phyloP scores from a whole-genome alignment of 2,329 filamentous ascomycete species.

The Cephalotrichum gorgonifer region DNA sequence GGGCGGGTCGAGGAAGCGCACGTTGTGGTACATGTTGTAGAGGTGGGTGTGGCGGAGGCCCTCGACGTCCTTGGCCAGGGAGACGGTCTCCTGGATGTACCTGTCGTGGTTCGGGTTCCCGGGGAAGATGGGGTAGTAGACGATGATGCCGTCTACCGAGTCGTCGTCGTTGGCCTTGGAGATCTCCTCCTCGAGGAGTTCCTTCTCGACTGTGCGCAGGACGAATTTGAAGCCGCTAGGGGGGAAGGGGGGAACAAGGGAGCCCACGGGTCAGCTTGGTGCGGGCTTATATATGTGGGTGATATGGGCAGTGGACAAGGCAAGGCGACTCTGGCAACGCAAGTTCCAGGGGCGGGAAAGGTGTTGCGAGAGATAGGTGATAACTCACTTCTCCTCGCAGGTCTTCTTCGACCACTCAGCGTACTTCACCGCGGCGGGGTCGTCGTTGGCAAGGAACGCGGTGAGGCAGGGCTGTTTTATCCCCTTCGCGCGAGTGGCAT shows the following conservation, averaged over 20 bases:
- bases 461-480: conserved; percentile 62
- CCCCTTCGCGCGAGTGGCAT: conserved; percentile 51
- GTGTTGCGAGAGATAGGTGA: neutral
- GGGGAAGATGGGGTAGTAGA: conserved; percentile 95
- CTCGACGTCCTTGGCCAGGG: conserved; percentile 87
- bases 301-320: no score
- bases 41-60: conserved; percentile 89
- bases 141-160: conserved; percentile 77
- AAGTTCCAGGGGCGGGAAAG: neutral
- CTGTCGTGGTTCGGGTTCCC: conserved; percentile 75
- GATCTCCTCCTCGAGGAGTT: conserved; percentile 82
- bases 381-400: conserved; percentile 88
- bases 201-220: conserved; percentile 73
- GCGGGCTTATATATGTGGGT: neutral
- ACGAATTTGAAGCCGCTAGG: conserved; percentile 80
- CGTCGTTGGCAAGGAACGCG: conserved; percentile 84
- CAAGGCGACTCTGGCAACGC: no score
- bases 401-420: conserved; percentile 97
- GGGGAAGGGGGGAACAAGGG: neutral
- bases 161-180: conserved; percentile 73
- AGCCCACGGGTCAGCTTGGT: neutral
- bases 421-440: conserved; percentile 86
- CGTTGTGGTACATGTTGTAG: conserved; percentile 99
- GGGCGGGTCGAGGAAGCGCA: conserved; percentile 80
- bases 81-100: conserved; percentile 91